Evolutionary conservation across 768 basidiomycete species (phyloP).

Genomic region (Tylopilus vinaceipallidus): DNA sequence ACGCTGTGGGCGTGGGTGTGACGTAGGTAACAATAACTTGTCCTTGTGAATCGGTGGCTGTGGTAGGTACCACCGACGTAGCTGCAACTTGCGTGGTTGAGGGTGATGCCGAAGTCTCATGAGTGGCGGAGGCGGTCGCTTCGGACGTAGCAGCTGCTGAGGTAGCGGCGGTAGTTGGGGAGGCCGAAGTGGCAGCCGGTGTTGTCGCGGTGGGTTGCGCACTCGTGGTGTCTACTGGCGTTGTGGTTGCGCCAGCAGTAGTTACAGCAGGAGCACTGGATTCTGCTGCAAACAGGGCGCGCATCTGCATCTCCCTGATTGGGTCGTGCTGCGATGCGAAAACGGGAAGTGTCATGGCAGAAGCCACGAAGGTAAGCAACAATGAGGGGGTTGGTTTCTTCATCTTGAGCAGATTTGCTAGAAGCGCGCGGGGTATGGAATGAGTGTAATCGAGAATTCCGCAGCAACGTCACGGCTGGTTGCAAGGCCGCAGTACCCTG

Average conservation of each 20-base stretch:
- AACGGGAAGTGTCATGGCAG: constrained; percentile 26
- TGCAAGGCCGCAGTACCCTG: constrained; percentile 8
- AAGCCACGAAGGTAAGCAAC: constrained; percentile 27
- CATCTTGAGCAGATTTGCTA: constrained; percentile 21
- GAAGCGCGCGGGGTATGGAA: constrained; percentile 9
- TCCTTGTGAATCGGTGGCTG: constrained; percentile 33
- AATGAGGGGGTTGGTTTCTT: constrained; percentile 23
- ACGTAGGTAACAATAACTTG: constrained; percentile 25
- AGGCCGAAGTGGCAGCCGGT: constrained; percentile 11
- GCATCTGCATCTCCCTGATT: constrained; percentile 20
- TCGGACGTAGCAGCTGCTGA: constrained; percentile 2
- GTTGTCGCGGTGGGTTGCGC: background rate
- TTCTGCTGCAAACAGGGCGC: background rate
- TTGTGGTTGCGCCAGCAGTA: background rate
- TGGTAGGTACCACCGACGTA: constrained; percentile 13
- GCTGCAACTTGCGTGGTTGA: background rate
- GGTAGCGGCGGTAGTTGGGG: constrained; percentile 9
- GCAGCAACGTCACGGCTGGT: constrained; percentile 22
- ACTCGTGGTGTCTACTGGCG: constrained; percentile 1
- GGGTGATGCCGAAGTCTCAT: constrained; percentile 1
- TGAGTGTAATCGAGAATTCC: constrained; percentile 26
- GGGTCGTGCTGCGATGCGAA: constrained; percentile 22
- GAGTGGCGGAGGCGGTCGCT: background rate
- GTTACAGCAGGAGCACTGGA: background rate
- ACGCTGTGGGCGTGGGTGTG: constrained; percentile 6